Evolutionary conservation across 139 green algal species (phyloP), one percentile per base, ranked within the genome.

Genomic region (Coelastrella sp.): DNA sequence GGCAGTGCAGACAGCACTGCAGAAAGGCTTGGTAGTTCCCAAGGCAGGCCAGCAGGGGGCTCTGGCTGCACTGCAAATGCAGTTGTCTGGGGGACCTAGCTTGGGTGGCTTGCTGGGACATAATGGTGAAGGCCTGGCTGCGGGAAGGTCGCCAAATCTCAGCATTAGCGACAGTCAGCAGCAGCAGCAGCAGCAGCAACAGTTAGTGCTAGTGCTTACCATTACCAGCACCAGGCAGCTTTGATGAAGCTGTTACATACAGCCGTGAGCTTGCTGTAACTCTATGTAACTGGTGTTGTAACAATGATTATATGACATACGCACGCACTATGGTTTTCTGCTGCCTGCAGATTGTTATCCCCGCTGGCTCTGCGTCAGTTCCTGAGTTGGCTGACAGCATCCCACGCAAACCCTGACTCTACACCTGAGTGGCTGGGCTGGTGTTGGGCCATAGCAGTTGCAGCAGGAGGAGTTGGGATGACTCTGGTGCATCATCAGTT

Each of bases 401-500:
- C 93, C 54, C 83, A 20, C 3, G 83, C 88, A n/a, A 82, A 87
- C 11, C 23, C 75, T 6, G 90, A 80, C 22, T 86, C 91, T 4
- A 66, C 79, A 4, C 71, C 89, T 32, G n/a, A 90, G n/a, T 94
- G 93, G 89, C 61, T 86, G 58, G 96, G 96, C n/a, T 98, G 96
- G 96, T 81, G 96, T 85, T 96, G 93, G 92, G 96, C 95, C 13
- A 78, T 91, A 23, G 90, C 92, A 47, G 88, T 98, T 74, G 94
- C 88, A 20, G 17, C 84, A 32, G 90, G 92, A 57, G 91, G 92
- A 57, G 95, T 95, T 22, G 23, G 86, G 57, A 94, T 97, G 87
- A 84, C 88, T 5, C 16, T 97, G 7, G 83, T 97, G 32, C 96
- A 98, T 92, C 97, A 98, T 92, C 95, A 97, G 92, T 89, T 96